These are phyloP conservation scores for Suhomyces anneliseae DNA, from an alignment of 1,139 yeast species.

Conservation along the genomic window DNA sequence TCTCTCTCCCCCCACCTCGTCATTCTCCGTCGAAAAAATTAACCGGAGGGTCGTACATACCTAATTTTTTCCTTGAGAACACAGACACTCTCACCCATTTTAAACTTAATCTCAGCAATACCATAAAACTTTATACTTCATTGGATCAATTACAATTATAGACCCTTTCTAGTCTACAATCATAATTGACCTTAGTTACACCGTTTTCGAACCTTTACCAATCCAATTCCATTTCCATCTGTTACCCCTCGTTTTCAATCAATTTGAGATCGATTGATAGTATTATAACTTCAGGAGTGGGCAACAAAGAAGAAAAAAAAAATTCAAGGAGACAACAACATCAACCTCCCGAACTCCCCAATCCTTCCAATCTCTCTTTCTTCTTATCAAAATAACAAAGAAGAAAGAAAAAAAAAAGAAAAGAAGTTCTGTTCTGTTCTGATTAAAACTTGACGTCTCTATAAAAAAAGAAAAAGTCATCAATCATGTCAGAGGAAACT, in stretches of 20 bases:
- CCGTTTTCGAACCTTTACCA: no score
- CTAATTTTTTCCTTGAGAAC: constrained; percentile 8
- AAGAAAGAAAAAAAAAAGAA: no score
- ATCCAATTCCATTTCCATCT: neutral
- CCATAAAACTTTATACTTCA: neutral
- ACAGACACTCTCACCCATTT: constrained; percentile 3
- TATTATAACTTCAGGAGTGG: neutral
- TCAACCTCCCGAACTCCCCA: no score
- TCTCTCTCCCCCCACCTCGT: neutral
- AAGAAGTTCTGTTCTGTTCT: no score
- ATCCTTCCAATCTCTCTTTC: no score
- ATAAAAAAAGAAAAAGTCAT: neutral
- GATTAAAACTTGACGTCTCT: no score
- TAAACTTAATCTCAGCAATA: constrained; percentile 2
- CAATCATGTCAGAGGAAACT: constrained; percentile 23
- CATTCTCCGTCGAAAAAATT: constrained; percentile 1
- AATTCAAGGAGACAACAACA: no score
- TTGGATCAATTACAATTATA: neutral
- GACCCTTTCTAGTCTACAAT: no score
- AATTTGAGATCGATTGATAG: neutral
- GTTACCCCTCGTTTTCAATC: no score
- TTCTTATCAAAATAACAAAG: no score
- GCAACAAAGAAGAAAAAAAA: neutral
- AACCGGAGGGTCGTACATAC: constrained; percentile 10
- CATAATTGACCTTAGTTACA: no score